Evolutionary conservation across 345 rosid genomes (phyloP).

Genomic region (Euphorbia peplus): DNA sequence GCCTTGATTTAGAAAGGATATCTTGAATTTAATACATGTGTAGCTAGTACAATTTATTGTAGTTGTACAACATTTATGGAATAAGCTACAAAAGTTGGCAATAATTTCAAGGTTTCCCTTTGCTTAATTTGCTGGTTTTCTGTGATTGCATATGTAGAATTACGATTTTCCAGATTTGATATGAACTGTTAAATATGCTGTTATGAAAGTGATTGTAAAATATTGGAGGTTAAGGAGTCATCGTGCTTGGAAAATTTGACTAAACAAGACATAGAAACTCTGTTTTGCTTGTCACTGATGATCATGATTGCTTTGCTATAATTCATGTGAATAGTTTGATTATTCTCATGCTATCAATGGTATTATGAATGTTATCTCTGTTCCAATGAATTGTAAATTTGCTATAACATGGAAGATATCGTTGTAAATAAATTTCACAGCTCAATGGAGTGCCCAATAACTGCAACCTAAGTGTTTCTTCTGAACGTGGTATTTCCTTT

Average conservation of each 20-base stretch:
- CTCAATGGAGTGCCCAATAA: conserved; percentile 1
- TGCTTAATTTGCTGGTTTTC: neutral
- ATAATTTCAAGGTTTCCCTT: neutral
- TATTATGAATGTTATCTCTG: neutral
- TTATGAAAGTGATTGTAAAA: neutral
- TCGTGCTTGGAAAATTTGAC: neutral
- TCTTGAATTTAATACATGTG: neutral
- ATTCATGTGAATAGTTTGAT: neutral
- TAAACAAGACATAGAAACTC: neutral
- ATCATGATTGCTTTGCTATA: neutral
- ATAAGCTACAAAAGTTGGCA: neutral
- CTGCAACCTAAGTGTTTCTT: neutral
- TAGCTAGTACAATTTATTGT: neutral
- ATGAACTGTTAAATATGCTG: neutral
- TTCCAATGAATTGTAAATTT: too few relatives aligned
- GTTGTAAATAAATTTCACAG: neutral
- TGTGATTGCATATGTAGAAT: neutral
- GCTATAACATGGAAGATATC: neutral
- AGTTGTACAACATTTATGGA: neutral
- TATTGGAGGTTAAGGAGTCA: neutral
- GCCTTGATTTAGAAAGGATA: neutral
- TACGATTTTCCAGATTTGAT: neutral
- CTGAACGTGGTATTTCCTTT: conserved; percentile 3
- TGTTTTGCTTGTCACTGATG: neutral
- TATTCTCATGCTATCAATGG: neutral